A percentile compares a stretch with the other conserved stretches of the same genome.
Evolutionary conservation across 768 basidiomycete genomes (phyloP).

Genomic region (Pleurotus cornucopiae): DNA sequence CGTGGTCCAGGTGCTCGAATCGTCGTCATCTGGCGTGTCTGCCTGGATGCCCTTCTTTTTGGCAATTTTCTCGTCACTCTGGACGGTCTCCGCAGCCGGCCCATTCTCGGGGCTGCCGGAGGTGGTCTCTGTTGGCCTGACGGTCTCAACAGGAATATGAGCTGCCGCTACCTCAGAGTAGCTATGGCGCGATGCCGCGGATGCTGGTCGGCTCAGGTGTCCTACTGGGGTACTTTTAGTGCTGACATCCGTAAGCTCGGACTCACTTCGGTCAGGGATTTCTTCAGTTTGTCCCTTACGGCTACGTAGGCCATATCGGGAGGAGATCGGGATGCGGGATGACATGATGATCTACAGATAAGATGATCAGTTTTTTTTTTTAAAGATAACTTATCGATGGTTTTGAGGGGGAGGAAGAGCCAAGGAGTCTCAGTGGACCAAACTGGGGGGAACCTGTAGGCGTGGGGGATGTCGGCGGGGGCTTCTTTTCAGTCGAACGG

Average conservation of each 20-base stretch:
- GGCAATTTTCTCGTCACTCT: background rate
- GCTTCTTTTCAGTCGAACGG: background rate
- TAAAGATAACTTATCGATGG: no score
- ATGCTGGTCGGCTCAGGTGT: background rate
- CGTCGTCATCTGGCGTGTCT: background rate
- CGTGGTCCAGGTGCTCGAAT: background rate
- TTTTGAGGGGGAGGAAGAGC: background rate
- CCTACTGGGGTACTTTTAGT: background rate
- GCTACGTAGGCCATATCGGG: background rate
- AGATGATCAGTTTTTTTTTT: background rate
- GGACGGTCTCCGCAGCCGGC: background rate
- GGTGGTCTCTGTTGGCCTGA: background rate
- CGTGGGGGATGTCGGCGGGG: background rate
- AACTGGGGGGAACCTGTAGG: background rate
- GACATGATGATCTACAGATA: background rate
- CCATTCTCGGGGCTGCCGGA: no score
- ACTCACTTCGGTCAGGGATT: background rate
- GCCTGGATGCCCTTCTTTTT: background rate
- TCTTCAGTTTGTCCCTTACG: background rate
- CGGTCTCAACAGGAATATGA: background rate
- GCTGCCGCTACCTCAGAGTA: background rate
- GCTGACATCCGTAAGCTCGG: background rate
- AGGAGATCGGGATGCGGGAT: background rate
- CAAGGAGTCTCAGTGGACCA: background rate
- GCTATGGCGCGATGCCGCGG: background rate